A percentile compares a stretch with the other conserved stretches of the same genome.
These are phyloP conservation scores for Plantago elongata DNA, from an alignment of 257 asterid species.

Conservation along the genomic window DNA sequence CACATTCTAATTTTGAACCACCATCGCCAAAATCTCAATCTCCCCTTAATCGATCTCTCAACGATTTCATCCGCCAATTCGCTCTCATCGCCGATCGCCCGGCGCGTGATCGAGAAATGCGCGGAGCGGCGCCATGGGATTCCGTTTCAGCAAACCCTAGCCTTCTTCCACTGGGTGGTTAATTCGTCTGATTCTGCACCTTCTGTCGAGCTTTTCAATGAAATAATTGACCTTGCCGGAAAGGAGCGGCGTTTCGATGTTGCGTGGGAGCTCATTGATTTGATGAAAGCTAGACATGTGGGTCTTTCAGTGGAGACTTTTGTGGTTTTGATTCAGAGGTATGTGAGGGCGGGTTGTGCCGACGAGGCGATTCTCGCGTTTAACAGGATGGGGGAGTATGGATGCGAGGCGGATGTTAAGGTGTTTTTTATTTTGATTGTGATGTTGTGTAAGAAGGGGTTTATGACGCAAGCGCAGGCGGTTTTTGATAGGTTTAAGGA, in stretches of 20 bases:
- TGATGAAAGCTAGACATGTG: conserved; percentile 43
- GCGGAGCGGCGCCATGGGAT: conserved; percentile 76
- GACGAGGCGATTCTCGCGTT: conserved; percentile 76
- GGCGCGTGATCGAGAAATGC: conserved; percentile 59
- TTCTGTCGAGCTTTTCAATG: conserved; percentile 38
- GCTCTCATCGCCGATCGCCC: conserved; percentile 36
- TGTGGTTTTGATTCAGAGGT: conserved; percentile 65
- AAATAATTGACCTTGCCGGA: conserved; percentile 72
- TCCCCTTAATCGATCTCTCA: conserved; percentile 52
- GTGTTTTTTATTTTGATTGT: conserved; percentile 58
- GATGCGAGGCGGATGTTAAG: conserved; percentile 55
- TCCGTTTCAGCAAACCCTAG: conserved; percentile 70
- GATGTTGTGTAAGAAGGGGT: conserved; percentile 59
- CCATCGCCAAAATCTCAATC: conserved; percentile 62
- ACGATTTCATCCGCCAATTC: conserved; percentile 30
- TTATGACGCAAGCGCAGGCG: conserved; percentile 73
- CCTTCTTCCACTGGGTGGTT: conserved; percentile 83
- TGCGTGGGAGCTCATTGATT: conserved; percentile 68
- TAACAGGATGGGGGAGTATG: conserved; percentile 82
- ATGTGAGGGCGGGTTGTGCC: conserved; percentile 72
- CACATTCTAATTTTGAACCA: conserved; percentile 61
- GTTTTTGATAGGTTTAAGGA: conserved; percentile 76
- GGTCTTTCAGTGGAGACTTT: conserved; percentile 52
- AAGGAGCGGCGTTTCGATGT: conserved; percentile 76
- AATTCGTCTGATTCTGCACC: conserved; percentile 15